Percentiles rank a stretch among this genome's conserved stretches.
phyloP scores from a whole-genome alignment of 148 eudicot genomes.

The Vaccinium macrocarpon region DNA sequence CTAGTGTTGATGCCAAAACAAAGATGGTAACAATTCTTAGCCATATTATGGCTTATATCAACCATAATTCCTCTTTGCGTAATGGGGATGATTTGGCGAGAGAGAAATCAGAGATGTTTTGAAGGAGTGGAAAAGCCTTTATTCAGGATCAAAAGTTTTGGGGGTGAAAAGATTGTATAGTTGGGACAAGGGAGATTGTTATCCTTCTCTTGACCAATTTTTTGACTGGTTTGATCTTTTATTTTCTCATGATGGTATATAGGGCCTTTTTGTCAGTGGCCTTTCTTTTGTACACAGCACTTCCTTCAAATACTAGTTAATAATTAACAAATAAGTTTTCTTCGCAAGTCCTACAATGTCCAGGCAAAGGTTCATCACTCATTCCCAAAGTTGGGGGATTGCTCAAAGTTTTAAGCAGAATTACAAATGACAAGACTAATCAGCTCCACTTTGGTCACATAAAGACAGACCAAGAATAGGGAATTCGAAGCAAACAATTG shows the following conservation, averaged over 20 bases:
- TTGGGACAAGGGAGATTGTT: too few relatives aligned
- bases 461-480: background rate
- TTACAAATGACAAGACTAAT: background rate
- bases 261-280: too few relatives aligned
- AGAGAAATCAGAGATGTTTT: too few relatives aligned
- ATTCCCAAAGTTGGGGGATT: background rate
- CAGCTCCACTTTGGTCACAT: background rate
- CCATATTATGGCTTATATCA: background rate
- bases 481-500: background rate
- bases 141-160: too few relatives aligned
- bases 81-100: too few relatives aligned
- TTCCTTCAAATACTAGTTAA: background rate
- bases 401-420: background rate
- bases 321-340: background rate
- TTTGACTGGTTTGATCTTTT: too few relatives aligned
- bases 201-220: too few relatives aligned
- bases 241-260: too few relatives aligned
- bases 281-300: background rate
- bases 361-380: background rate
- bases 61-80: too few relatives aligned
- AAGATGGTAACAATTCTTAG: background rate
- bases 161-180: too few relatives aligned
- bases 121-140: too few relatives aligned
- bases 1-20: background rate
- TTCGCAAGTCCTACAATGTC: background rate